phyloP scores from a whole-genome alignment of 73 alveolate species.

The Breviolum minutum region DNA sequence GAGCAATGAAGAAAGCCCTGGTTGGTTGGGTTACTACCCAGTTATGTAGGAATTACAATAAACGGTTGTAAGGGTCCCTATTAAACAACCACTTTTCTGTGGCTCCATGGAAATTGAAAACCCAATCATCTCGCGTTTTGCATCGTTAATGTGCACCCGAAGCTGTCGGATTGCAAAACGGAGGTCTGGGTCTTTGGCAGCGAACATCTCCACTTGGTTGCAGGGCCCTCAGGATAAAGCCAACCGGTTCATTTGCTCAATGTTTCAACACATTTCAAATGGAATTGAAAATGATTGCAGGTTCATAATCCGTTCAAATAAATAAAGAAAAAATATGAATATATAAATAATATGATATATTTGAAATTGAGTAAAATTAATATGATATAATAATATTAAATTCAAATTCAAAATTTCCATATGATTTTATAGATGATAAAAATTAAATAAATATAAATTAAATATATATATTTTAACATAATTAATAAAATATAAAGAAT shows the following conservation, averaged over 20 bases:
- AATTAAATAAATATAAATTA: background rate
- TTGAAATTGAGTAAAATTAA: background rate
- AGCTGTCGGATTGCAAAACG: background rate
- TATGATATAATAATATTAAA: background rate
- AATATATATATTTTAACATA: background rate
- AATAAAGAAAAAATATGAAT: background rate
- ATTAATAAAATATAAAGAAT: background rate
- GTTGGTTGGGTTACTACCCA: too few relatives aligned
- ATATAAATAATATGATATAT: background rate
- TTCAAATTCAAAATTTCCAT: background rate
- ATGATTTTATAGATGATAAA: too few relatives aligned
- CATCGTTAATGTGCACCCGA: too few relatives aligned
- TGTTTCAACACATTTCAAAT: background rate
- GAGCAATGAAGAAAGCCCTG: too few relatives aligned
- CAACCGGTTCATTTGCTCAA: background rate
- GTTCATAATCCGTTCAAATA: background rate
- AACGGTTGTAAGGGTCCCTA: too few relatives aligned
- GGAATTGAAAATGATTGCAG: background rate
- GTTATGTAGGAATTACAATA: too few relatives aligned
- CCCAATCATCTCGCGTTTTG: too few relatives aligned
- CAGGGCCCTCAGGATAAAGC: background rate
- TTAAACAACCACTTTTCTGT: too few relatives aligned
- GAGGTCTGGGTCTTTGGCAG: constrained; percentile 94
- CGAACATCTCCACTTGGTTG: constrained; percentile 46
- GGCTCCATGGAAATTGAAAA: background rate